Evolutionary conservation across 2,329 filamentous ascomycete species (phyloP).

Genomic region (Fusarium sp.): DNA sequence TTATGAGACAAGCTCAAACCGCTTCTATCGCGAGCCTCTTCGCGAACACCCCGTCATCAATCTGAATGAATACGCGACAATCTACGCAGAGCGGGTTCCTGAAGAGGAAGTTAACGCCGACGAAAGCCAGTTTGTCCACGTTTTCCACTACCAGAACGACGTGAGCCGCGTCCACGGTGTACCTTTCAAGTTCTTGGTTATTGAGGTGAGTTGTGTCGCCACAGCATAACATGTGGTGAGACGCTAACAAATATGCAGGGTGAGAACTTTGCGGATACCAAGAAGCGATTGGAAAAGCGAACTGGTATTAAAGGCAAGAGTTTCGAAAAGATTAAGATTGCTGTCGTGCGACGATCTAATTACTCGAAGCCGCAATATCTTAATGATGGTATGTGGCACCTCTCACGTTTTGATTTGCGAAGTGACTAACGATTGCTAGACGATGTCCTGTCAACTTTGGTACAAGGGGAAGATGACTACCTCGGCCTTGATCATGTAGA

Average conservation of each 20-base stretch:
- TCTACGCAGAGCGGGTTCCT: slow-evolving; percentile 85
- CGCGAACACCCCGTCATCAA: slow-evolving; percentile 79
- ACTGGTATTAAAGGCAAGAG: slow-evolving; percentile 97
- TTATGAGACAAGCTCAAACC: slow-evolving; percentile 84
- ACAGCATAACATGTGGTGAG: too few relatives aligned
- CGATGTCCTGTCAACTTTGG: slow-evolving; percentile 67
- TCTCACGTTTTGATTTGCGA: not conserved
- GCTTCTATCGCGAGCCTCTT: slow-evolving; percentile 82
- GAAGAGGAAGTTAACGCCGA: slow-evolving; percentile 73
- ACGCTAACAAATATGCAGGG: slow-evolving; percentile 61
- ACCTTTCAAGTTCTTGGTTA: slow-evolving; percentile 89
- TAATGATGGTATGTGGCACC: slow-evolving; percentile 74
- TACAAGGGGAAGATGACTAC: slow-evolving; percentile 66
- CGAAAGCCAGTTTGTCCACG: slow-evolving; percentile 73
- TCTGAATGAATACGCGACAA: slow-evolving; percentile 84
- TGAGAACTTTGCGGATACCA: slow-evolving; percentile 90
- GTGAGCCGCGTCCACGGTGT: slow-evolving; percentile 84
- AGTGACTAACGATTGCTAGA: slow-evolving; percentile 56
- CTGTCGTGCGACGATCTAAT: slow-evolving; percentile 75
- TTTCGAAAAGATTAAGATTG: slow-evolving; percentile 98
- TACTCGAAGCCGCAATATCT: slow-evolving; percentile 86
- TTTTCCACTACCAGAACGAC: slow-evolving; percentile 94
- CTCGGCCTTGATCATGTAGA: slow-evolving; percentile 75
- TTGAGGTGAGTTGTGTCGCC: slow-evolving; percentile 68
- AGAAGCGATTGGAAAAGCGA: slow-evolving; percentile 90